Base-by-base conservation (phyloP, 768 basidiomycete species). In the Tricholomella constricta region DNA sequence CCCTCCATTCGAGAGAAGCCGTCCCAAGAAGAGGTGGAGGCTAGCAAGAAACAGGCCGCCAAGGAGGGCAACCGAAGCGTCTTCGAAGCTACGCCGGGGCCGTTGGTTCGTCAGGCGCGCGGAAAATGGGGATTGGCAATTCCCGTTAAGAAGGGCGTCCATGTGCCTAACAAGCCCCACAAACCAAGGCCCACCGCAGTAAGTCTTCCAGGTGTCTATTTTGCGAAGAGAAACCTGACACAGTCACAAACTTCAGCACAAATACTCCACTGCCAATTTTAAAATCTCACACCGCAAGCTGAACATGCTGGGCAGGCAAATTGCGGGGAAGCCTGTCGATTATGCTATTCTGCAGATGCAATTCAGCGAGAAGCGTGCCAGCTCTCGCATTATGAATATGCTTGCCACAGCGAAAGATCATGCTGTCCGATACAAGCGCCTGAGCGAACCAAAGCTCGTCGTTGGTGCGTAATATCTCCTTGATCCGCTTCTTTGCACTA, bases 301-400 rank as follows among this genome's bases (percentile, higher is more conserved):
- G 51, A 95, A 96, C 69, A 82, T 86, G 76, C 79, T 99, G 36
- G 88, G 86, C 8, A 79, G 84, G 26, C 92, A 97, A 68, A 89
- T 99, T 57, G 80, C 91, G 2, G 89, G 91, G 17, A 88, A 93
- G 62, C 94, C 95, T 15, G 88, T 98, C 54, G 95, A 98, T 72
- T 84, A 88, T 60, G 96, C 96, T 31, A 96, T 99, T 66, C 75
- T 98, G 52, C 96, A 99, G 63, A 95, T 98, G 91, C 83, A 89
- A 67, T 98, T 97, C 70, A 92, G 89, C 57, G 89, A 95, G 69
- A 99, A 99, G 73, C 82, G 92, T 20, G 92, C 89, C 12, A 87
- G 91, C 58, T 79, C 76, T 42, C 85, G 92, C 55, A 84, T 99
- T 53, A 86, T 92, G 80, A 90, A 87, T 60, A 93, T 93, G 82